These are phyloP conservation scores for Scedosporium aurantiacum DNA, from an alignment of 2,329 filamentous ascomycete genomes.

Conservation along the genomic window DNA sequence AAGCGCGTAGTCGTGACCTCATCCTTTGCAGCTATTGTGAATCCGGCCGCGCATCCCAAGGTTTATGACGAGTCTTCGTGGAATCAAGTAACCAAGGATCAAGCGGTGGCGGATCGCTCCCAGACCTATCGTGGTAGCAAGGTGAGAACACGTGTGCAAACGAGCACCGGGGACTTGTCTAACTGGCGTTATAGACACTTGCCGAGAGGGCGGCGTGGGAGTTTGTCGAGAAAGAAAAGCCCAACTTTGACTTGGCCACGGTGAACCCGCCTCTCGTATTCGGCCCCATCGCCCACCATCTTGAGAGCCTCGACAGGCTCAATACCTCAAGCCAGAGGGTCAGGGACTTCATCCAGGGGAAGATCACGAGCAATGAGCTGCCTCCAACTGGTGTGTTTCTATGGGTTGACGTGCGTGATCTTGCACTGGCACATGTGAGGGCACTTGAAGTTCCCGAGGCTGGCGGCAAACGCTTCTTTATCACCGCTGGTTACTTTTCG, in stretches of 20 bases:
- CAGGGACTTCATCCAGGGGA: constrained; percentile 36
- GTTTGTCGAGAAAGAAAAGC: constrained; percentile 31
- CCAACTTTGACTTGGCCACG: constrained; percentile 39
- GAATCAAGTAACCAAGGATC: constrained; percentile 40
- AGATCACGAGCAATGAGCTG: constrained; percentile 31
- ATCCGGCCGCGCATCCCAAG: constrained; percentile 22
- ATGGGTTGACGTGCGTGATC: constrained; percentile 47
- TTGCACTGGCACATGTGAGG: constrained; percentile 39
- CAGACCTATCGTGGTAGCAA: constrained; percentile 40
- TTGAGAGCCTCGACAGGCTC: constrained; percentile 32
- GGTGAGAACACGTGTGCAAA: too few species aligned
- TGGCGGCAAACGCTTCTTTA: constrained; percentile 39
- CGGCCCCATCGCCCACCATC: constrained; percentile 39
- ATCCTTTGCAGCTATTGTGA: constrained; percentile 42
- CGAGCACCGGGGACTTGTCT: too few species aligned
- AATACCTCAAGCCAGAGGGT: constrained; percentile 45
- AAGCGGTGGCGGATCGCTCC: constrained; percentile 26
- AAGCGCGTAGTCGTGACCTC: constrained; percentile 58
- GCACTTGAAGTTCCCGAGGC: constrained; percentile 37
- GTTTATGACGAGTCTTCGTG: constrained; percentile 37
- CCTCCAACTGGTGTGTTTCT: constrained; percentile 28
- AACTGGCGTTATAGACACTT: constrained; percentile 28
- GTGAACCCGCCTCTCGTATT: constrained; percentile 45
- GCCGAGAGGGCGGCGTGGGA: constrained; percentile 45
- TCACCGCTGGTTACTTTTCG: constrained; percentile 33